Evolutionary conservation across 805 yeast species (phyloP).

Genomic region (Pichia occidentalis): DNA sequence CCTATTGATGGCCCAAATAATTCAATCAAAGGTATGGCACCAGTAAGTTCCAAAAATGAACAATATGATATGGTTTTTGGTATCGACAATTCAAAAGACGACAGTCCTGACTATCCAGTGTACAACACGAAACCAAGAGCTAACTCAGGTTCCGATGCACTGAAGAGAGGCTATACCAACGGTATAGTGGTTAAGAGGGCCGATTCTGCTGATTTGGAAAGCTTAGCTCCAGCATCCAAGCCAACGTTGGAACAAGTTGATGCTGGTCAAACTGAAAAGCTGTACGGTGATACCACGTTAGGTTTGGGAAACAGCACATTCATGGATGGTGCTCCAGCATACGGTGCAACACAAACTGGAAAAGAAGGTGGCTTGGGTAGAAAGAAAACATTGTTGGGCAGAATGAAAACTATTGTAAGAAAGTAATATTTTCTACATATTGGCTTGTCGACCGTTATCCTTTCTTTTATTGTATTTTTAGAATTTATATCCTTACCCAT

Average conservation of each 20-base stretch:
- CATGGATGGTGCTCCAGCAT: slow-evolving; percentile 93
- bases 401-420: slow-evolving; percentile 70
- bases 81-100: slow-evolving; percentile 40
- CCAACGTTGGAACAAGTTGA: slow-evolving; percentile 62
- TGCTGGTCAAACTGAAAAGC: slow-evolving; percentile 49
- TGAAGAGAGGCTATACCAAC: slow-evolving; percentile 21
- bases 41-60: slow-evolving; percentile 46
- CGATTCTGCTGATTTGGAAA: slow-evolving; percentile 20
- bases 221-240: slow-evolving; percentile 33
- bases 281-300: slow-evolving; percentile 77
- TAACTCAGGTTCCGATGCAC: slow-evolving; percentile 1
- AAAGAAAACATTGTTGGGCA: slow-evolving; percentile 73
- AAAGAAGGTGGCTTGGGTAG: slow-evolving; percentile 58
- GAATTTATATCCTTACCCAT: too few species aligned
- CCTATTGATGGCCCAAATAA: slow-evolving; percentile 94
- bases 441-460: too few species aligned
- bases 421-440: slow-evolving; percentile 7
- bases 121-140: slow-evolving; percentile 12
- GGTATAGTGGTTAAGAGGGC: slow-evolving; percentile 29
- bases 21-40: slow-evolving; percentile 65
- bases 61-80: slow-evolving; percentile 78
- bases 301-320: slow-evolving; percentile 93
- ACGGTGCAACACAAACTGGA: slow-evolving; percentile 16
- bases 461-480: too few species aligned
- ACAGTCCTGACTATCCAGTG: slow-evolving; percentile 34